Evolutionary conservation across 2,329 filamentous ascomycete genomes (phyloP), one percentile per base, ranked within the genome.

Genomic region (Oidium heveae): DNA sequence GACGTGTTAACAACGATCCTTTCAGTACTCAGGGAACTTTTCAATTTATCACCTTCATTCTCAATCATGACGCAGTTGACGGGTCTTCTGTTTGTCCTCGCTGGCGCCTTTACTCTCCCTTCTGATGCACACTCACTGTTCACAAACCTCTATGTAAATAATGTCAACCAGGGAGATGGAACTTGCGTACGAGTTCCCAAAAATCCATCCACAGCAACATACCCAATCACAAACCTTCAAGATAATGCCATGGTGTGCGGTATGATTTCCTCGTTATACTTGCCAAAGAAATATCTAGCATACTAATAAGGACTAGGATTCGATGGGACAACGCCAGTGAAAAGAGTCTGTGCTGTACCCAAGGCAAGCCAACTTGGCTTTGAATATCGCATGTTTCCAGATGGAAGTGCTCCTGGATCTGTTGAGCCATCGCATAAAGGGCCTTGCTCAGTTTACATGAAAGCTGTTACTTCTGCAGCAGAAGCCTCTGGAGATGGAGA

Each of bases 381-480:
- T 61, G 73, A 82, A 63, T 84, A 77, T 69, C 78, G 80, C 56
- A 67, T 71, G 55, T 79, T 71, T 66, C 72, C 81, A 49, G 71
- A 80, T 63, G 73, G 71, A 47, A 66, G 71, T 28, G 63, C 70
- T 36, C 71, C 74, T 3, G 74, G 75, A 22, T 67, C 71, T 56
- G 73, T 86, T 56, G 80, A 81, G 63, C 62, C 63, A 13, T 74
- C 72, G 36, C 80, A 82, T 66, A 73, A 76, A 64, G 83, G 83
- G 0, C 80, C 83, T 52, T 84, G 82, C 62, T 74, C 81, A 32
- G 74, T 86, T 24, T 87, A 86, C 66, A 70, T 85, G 68, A 86
- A 86, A 69, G 76, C 77, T 61, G 74, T 86, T 1, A 66, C 70
- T 58, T 71, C 77, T 56, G 76, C 79, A 56, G 68, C 68, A 13